phyloP scores from a whole-genome alignment of 1,284 basidiomycete genomes.

The Binderoboletus segoi region DNA sequence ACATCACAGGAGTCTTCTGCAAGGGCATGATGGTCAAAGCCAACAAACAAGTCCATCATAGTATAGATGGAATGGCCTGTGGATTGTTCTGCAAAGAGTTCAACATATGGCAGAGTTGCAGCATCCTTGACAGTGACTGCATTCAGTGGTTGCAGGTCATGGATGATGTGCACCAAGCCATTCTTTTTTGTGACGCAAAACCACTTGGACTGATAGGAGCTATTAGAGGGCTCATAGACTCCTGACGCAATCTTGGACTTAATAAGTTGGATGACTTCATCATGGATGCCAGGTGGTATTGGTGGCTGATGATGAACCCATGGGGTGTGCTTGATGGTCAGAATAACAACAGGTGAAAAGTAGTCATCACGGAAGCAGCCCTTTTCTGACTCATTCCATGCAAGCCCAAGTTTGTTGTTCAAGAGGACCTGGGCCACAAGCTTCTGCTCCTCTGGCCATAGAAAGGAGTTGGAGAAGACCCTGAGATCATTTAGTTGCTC shows the following conservation, averaged over 20 bases:
- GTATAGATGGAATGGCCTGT: constrained; percentile 3
- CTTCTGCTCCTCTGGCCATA: constrained; percentile 27
- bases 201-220: constrained; percentile 33
- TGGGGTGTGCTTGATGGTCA: constrained; percentile 23
- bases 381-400: constrained; percentile 24
- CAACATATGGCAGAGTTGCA: constrained; percentile 10
- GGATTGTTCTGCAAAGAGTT: constrained; percentile 17
- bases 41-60: no score
- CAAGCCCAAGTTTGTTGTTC: constrained; percentile 27
- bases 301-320: constrained; percentile 24
- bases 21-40: neutral
- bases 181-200: constrained; percentile 18
- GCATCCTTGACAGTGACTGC: constrained; percentile 28
- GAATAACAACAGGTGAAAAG: constrained; percentile 19
- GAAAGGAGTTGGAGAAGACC: constrained; percentile 15
- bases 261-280: constrained; percentile 35
- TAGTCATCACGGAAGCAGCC: constrained; percentile 18
- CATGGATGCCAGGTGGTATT: constrained; percentile 22
- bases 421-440: constrained; percentile 11
- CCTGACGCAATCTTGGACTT: constrained; percentile 36
- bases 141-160: constrained; percentile 33
- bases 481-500: neutral
- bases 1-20: constrained; percentile 14
- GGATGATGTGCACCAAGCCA: constrained; percentile 26
- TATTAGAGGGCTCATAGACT: constrained; percentile 39